Evolutionary conservation across 305 asterid species (phyloP).

Genomic region (Fraxinus greggii): DNA sequence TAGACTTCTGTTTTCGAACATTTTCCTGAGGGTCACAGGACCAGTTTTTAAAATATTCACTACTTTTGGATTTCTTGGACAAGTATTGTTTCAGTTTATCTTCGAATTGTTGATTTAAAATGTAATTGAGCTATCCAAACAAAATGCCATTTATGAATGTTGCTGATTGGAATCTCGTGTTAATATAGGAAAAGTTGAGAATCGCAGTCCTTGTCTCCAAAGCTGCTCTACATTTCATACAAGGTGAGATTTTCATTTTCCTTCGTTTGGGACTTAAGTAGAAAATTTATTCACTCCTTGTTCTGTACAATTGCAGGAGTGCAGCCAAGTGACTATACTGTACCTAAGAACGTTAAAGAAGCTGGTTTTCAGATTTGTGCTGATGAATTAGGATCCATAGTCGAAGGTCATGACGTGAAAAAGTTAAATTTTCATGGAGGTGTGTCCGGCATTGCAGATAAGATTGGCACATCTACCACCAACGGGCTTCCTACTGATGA

Average conservation of each 20-base stretch:
- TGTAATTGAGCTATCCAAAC: neutral
- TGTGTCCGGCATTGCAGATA: conserved; percentile 46
- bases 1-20: too few species aligned
- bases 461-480: conserved; percentile 51
- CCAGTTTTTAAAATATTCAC: neutral
- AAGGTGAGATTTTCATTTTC: conserved; percentile 43
- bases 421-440: conserved; percentile 75
- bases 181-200: conserved; percentile 75
- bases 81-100: neutral
- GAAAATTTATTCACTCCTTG: neutral
- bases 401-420: conserved; percentile 82
- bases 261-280: neutral
- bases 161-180: neutral
- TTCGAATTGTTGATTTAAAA: neutral
- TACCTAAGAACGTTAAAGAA: conserved; percentile 61
- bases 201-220: conserved; percentile 86
- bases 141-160: conserved; percentile 9
- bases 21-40: neutral
- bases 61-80: neutral
- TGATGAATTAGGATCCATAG: conserved; percentile 75
- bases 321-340: conserved; percentile 61
- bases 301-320: conserved; percentile 45
- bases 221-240: conserved; percentile 87
- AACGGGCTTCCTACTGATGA: conserved; percentile 52
- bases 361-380: conserved; percentile 78